Base-by-base conservation (phyloP, 1,139 yeast genomes). In the Hyphopichia fennica region DNA sequence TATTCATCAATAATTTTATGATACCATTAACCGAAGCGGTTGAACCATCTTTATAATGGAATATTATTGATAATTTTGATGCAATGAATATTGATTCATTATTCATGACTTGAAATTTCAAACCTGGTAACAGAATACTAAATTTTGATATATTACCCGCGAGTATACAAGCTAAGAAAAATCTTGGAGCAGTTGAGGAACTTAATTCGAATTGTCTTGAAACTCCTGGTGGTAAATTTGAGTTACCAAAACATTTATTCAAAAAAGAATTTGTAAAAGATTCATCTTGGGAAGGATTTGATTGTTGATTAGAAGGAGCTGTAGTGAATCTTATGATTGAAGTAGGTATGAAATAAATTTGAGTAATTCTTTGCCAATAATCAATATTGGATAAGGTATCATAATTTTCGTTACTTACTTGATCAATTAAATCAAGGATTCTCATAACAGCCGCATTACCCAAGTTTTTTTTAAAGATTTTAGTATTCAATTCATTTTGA, bases 21-120 rank as follows among this genome's bases (percentile, higher is more conserved):
- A 78, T 77, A 0, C 91, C 87, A 38, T 69, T 67, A 37, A 82
- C 73, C 8, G 77, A 72, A n/a, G 86, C 80, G 49, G 75, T 72
- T 1, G 91, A 81, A 0, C 91, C 95, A 61, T 87, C 95, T 3
- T 66, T 62, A 56, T 81, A 87, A 54, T 72, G 69, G 51, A 77
- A 81, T 14, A 77, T 72, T 37, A 82, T 61, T 4, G 76, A 65
- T 37, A 84, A 69, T 40, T 82, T 72, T 9, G 87, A 74, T 23
- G 84, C 77, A 37, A 88, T 69, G 44, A 82, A 75, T 0, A 85
- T 80, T 9, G 82, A 74, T 1, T 90, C 90, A 51, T 80, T 79
- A 36, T 82, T 78, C 56, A 85, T 65, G 3, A 83, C 82, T 54
- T 82, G 87, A 39, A 85, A 85, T 46, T 81, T 75, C 29, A 87